Percentiles rank a stretch among this genome's conserved stretches.
These are phyloP conservation scores for Boletellus sp. DNA, from an alignment of 1,284 basidiomycete genomes.

Conservation along the genomic window DNA sequence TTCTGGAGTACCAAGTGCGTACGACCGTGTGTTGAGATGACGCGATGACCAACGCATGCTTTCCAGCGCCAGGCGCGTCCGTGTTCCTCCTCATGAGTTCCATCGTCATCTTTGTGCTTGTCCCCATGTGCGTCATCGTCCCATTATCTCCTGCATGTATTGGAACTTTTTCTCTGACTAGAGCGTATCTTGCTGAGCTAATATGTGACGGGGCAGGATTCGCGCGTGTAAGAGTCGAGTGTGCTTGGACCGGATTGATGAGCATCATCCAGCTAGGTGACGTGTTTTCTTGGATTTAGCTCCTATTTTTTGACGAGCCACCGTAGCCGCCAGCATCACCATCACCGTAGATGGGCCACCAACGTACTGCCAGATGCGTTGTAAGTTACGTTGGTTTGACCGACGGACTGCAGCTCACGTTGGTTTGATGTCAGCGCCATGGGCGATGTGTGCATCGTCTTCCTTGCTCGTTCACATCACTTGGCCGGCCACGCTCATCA, in stretches of 20 bases:
- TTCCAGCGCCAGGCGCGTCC: conserved; percentile 45
- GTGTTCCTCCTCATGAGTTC: conserved; percentile 52
- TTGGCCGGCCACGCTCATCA: conserved; percentile 51
- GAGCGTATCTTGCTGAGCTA: conserved; percentile 37
- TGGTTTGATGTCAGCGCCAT: conserved; percentile 30
- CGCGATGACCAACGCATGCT: background rate
- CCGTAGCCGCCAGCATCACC: conserved; percentile 45
- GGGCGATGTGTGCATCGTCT: conserved; percentile 51
- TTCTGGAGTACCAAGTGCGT: conserved; percentile 38
- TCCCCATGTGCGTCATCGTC: conserved; percentile 42
- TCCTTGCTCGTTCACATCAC: conserved; percentile 48
- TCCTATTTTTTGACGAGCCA: background rate
- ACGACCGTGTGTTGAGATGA: background rate
- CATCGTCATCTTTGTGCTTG: conserved; percentile 41
- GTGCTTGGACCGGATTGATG: conserved; percentile 48
- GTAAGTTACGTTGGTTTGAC: conserved; percentile 30
- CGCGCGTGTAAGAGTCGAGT: conserved; percentile 49
- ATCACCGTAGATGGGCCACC: conserved; percentile 41
- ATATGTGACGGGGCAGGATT: conserved; percentile 35
- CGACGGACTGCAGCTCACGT: conserved; percentile 1
- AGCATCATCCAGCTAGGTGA: conserved; percentile 48
- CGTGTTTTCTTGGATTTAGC: conserved; percentile 7
- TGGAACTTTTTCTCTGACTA: conserved; percentile 2
- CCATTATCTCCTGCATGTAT: background rate
- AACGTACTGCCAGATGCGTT: conserved; percentile 34